A percentile compares a stretch with the other conserved stretches of the same genome.
Conservation (phyloP, 495 filamentous ascomycete genomes). For the Hypomontagnella monticulosa region DNA sequence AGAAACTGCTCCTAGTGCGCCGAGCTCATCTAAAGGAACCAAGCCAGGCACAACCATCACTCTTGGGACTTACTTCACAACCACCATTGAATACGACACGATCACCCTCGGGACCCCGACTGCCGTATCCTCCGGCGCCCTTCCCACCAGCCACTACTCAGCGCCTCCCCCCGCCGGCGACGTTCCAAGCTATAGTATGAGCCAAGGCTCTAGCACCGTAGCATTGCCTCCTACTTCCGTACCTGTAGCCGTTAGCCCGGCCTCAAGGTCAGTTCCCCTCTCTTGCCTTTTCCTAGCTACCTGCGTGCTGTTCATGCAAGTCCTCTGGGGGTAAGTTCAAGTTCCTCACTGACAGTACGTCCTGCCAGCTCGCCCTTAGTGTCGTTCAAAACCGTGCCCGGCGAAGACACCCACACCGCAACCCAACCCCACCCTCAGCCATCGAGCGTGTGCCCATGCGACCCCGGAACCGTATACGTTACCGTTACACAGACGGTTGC, state of each 20-base stretch:
- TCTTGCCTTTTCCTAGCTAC: slow-evolving; percentile 9
- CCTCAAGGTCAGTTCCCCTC: slow-evolving; percentile 38
- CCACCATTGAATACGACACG: slow-evolving; percentile 39
- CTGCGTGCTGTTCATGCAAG: slow-evolving; percentile 2
- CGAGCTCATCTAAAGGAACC: slow-evolving; percentile 7
- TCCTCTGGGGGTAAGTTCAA: not conserved
- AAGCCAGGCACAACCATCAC: slow-evolving; percentile 38
- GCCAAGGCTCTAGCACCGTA: slow-evolving; percentile 28
- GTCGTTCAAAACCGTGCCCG: slow-evolving; percentile 7
- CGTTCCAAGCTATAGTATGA: slow-evolving; percentile 43
- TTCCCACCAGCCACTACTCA: slow-evolving; percentile 33
- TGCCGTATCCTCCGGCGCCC: slow-evolving; percentile 30
- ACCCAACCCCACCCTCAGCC: not conserved
- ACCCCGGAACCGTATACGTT: slow-evolving; percentile 40
- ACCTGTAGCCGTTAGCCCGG: slow-evolving; percentile 16
- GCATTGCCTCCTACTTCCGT: slow-evolving; percentile 15
- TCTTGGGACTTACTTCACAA: slow-evolving; percentile 42
- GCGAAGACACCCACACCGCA: slow-evolving; percentile 11
- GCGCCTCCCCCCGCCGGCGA: slow-evolving; percentile 19
- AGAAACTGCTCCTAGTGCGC: slow-evolving; percentile 12
- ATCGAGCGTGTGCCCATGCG: slow-evolving; percentile 26
- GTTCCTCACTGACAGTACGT: slow-evolving; percentile 32
- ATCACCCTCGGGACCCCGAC: slow-evolving; percentile 24
- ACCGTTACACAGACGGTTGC: slow-evolving; percentile 38
- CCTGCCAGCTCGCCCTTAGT: slow-evolving; percentile 21